phyloP scores from a whole-genome alignment of 2,329 filamentous ascomycete species.

The Fusarium lyarnte region DNA sequence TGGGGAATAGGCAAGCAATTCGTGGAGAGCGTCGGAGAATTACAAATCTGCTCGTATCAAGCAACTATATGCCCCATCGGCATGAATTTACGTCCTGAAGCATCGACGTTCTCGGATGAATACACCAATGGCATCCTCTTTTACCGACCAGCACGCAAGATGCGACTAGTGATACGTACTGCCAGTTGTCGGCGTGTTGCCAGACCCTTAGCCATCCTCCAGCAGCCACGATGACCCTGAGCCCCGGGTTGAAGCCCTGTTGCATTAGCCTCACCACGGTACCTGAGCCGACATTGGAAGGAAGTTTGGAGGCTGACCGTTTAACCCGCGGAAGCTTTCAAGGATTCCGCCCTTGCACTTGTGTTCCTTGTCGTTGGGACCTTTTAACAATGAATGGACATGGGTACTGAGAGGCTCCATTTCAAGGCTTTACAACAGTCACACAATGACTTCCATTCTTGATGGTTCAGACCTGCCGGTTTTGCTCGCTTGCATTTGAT shows the following conservation, averaged over 20 bases:
- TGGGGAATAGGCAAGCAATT: constrained; percentile 8
- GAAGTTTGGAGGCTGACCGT: constrained; percentile 20
- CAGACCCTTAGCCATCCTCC: constrained; percentile 24
- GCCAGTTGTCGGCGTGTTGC: constrained; percentile 12
- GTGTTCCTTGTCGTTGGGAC: constrained; percentile 28
- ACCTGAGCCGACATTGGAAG: constrained; percentile 33
- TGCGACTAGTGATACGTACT: constrained; percentile 16
- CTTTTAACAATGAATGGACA: constrained; percentile 4
- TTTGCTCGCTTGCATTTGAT: constrained; percentile 27
- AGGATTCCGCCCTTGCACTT: constrained; percentile 32
- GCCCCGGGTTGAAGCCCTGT: constrained; percentile 34
- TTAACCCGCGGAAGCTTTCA: constrained; percentile 37
- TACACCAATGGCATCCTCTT: background rate
- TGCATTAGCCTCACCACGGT: constrained; percentile 38
- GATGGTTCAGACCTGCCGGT: constrained; percentile 26
- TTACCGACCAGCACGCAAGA: constrained; percentile 8
- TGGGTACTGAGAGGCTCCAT: constrained; percentile 3
- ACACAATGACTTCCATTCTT: background rate
- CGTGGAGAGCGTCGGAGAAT: constrained; percentile 14
- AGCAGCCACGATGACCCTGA: constrained; percentile 34
- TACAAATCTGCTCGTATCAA: background rate
- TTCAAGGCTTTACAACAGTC: background rate
- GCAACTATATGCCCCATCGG: background rate
- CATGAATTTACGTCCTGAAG: background rate
- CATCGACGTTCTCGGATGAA: constrained; percentile 1